Conservation (phyloP, 2,329 filamentous ascomycete species). For the Fusarium tanahbumbuense region DNA sequence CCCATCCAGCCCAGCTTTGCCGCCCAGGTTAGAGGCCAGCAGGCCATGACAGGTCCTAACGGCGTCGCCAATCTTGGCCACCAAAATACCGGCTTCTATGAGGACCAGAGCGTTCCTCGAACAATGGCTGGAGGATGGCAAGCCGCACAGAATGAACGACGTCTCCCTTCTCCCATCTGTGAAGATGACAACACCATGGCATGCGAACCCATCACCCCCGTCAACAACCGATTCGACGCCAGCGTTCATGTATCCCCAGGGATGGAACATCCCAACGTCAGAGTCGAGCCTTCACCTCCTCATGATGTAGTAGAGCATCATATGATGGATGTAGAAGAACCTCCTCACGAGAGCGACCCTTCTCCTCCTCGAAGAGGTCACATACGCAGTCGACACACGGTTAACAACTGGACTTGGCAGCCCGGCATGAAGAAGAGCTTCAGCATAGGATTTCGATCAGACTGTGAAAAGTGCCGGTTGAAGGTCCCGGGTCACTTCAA, state of each 20-base stretch:
- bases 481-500: slow-evolving; percentile 85
- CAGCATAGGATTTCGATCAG: slow-evolving; percentile 81
- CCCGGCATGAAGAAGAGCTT: slow-evolving; percentile 76
- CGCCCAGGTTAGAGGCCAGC: slow-evolving; percentile 65
- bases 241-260: slow-evolving; percentile 50
- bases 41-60: slow-evolving; percentile 55
- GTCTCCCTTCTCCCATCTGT: slow-evolving; percentile 70
- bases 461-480: slow-evolving; percentile 81
- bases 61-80: slow-evolving; percentile 55
- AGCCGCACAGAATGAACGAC: slow-evolving; percentile 63
- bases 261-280: slow-evolving; percentile 28
- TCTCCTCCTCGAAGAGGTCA: slow-evolving; percentile 67
- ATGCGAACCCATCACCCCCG: slow-evolving; percentile 49
- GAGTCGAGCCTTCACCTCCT: slow-evolving; percentile 41
- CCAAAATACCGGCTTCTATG: slow-evolving; percentile 54
- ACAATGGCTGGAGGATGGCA: slow-evolving; percentile 65
- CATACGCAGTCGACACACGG: slow-evolving; percentile 68
- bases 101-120: slow-evolving; percentile 61
- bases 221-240: slow-evolving; percentile 50
- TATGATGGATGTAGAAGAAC: slow-evolving; percentile 54
- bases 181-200: slow-evolving; percentile 64
- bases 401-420: slow-evolving; percentile 70
- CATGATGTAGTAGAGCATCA: slow-evolving; percentile 58
- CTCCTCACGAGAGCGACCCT: slow-evolving; percentile 51
- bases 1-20: slow-evolving; percentile 70